A percentile compares a stretch with the other conserved stretches of the same genome.
phyloP scores from a whole-genome alignment of 2,329 filamentous ascomycete genomes.

The Leptographium galeiforme region DNA sequence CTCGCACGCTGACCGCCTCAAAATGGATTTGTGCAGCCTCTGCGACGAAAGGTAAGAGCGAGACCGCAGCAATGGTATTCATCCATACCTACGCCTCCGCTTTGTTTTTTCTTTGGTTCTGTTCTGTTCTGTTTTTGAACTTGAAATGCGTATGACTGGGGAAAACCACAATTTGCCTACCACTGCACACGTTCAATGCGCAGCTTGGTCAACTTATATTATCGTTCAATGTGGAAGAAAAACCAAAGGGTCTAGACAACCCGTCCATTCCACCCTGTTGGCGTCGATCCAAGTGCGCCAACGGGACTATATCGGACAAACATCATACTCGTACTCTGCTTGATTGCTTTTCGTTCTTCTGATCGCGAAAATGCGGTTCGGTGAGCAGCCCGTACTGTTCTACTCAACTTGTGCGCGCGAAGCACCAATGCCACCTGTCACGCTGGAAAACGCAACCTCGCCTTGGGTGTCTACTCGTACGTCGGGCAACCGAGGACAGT shows the following conservation, averaged over 20 bases:
- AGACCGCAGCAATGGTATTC: too few species aligned
- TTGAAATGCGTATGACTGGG: neutral
- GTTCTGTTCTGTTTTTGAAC: neutral
- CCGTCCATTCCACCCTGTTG: conserved; percentile 53
- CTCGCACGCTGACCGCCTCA: too few species aligned
- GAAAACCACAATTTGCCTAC: conserved; percentile 38
- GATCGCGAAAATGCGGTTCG: neutral
- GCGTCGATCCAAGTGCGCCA: conserved; percentile 40
- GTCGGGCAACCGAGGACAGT: too few species aligned
- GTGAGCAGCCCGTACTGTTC: too few species aligned
- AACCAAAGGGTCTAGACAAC: conserved; percentile 53
- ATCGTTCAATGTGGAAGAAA: conserved; percentile 48
- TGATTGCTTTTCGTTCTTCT: too few species aligned
- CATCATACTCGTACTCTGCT: conserved; percentile 19
- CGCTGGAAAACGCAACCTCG: too few species aligned
- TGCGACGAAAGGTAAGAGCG: too few species aligned
- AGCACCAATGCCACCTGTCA: too few species aligned
- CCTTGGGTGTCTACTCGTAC: too few species aligned
- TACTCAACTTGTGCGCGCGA: too few species aligned
- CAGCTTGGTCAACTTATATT: conserved; percentile 45
- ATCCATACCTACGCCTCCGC: neutral
- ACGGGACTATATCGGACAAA: conserved; percentile 53
- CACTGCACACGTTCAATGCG: conserved; percentile 43
- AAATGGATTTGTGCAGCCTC: too few species aligned
- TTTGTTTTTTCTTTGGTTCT: neutral